A percentile compares a stretch with the other conserved stretches of the same genome.
phyloP scores from a whole-genome alignment of 345 rosid genomes.

The Excoecaria agallocha region DNA sequence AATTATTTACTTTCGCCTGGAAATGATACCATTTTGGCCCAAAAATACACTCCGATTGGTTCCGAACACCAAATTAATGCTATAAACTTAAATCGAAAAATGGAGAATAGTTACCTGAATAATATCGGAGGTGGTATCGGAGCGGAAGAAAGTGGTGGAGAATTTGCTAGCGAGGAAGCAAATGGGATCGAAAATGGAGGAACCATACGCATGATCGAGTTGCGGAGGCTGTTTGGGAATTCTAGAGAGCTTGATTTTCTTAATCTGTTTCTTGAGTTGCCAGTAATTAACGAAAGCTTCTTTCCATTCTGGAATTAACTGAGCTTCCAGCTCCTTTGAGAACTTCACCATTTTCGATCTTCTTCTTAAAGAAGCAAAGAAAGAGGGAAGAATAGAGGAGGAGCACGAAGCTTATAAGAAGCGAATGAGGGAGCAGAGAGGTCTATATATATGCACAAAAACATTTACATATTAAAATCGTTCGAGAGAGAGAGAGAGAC shows the following conservation, averaged over 20 bases:
- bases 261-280: slow-evolving; percentile 81
- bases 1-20: background rate
- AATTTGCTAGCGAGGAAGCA: slow-evolving; percentile 40
- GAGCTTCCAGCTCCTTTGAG: slow-evolving; percentile 95
- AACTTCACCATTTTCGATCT: slow-evolving; percentile 79
- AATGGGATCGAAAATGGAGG: slow-evolving; percentile 57
- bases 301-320: slow-evolving; percentile 96
- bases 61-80: background rate
- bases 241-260: slow-evolving; percentile 62
- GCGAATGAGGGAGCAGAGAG: slow-evolving; percentile 33
- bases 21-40: slow-evolving; percentile 16
- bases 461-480: slow-evolving; percentile 22
- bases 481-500: slow-evolving; percentile 26
- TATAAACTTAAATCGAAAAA: background rate
- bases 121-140: slow-evolving; percentile 35
- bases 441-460: slow-evolving; percentile 33
- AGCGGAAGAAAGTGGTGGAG: slow-evolving; percentile 23
- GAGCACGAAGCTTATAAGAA: background rate
- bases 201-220: slow-evolving; percentile 37
- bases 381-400: background rate
- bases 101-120: slow-evolving; percentile 54
- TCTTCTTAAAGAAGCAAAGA: slow-evolving; percentile 7
- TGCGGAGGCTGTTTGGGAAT: slow-evolving; percentile 41
- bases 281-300: slow-evolving; percentile 90
- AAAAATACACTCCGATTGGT: background rate